Percentiles rank a stretch among this genome's conserved stretches.
These are phyloP conservation scores for Cryptococcus hybrid DNA, from an alignment of 1,284 basidiomycete species.

Conservation along the genomic window DNA sequence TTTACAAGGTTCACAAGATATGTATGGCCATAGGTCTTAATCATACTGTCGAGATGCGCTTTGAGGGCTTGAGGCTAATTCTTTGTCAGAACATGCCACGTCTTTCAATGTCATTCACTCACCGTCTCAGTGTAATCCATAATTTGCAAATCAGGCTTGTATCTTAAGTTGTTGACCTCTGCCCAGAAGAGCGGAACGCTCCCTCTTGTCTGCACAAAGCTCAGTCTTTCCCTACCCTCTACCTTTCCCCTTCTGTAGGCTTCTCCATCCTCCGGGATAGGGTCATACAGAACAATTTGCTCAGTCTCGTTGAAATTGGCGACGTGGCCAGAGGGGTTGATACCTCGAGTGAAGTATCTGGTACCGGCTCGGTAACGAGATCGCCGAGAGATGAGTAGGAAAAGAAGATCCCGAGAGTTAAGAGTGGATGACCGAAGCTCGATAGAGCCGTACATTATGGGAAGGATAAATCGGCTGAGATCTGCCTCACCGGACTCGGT, in stretches of 20 bases:
- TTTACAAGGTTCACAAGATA: slow-evolving; percentile 91
- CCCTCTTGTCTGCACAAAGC: slow-evolving; percentile 91
- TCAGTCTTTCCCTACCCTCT: slow-evolving; percentile 57
- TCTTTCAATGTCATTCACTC: slow-evolving; percentile 23
- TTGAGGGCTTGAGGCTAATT: slow-evolving; percentile 66
- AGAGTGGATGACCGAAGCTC: slow-evolving; percentile 77
- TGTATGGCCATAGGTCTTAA: slow-evolving; percentile 74
- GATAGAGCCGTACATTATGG: slow-evolving; percentile 89
- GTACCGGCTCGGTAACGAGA: slow-evolving; percentile 94
- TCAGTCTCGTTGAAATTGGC: slow-evolving; percentile 96
- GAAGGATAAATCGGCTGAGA: slow-evolving; percentile 75
- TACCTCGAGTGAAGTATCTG: slow-evolving; percentile 92
- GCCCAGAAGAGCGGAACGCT: slow-evolving; percentile 96
- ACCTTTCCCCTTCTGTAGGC: slow-evolving; percentile 43
- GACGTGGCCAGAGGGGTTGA: slow-evolving; percentile 64
- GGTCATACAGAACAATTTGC: slow-evolving; percentile 79
- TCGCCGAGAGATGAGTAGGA: slow-evolving; percentile 88
- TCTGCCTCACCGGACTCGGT: slow-evolving; percentile 43
- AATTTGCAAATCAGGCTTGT: slow-evolving; percentile 94
- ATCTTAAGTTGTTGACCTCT: slow-evolving; percentile 92
- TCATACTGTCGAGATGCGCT: slow-evolving; percentile 73
- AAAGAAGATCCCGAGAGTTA: slow-evolving; percentile 74
- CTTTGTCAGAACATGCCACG: background rate
- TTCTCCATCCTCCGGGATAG: slow-evolving; percentile 49
- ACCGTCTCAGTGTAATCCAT: slow-evolving; percentile 89